Evolutionary conservation across 176 grass and related monocot species (phyloP).

Genomic region (Dactylis glomerata): DNA sequence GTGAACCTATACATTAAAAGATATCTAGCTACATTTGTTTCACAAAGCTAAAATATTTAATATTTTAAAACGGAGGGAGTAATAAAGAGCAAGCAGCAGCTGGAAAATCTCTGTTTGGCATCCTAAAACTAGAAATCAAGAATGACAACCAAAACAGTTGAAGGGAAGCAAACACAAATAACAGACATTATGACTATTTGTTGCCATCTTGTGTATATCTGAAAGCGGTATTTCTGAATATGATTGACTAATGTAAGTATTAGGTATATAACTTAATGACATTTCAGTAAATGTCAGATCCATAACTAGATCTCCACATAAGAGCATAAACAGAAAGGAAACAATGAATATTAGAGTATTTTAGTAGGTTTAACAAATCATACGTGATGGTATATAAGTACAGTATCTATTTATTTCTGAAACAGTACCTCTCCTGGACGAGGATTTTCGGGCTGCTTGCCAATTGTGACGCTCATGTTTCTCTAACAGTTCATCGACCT

Average conservation of each 20-base stretch:
- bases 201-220: neutral
- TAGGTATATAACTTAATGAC: neutral
- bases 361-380: neutral
- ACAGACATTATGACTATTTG: neutral
- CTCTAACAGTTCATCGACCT: conserved; percentile 86
- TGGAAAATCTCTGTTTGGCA: neutral
- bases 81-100: conserved; percentile 3
- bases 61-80: no score
- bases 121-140: neutral
- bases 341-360: neutral
- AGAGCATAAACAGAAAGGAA: neutral
- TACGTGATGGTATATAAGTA: neutral
- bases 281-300: neutral
- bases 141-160: neutral
- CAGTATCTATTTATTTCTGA: no score
- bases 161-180: neutral
- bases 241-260: neutral
- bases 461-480: conserved; percentile 84
- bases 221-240: neutral
- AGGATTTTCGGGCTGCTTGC: conserved; percentile 72
- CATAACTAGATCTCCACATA: neutral
- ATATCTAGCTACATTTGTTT: no score
- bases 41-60: no score
- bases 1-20: no score
- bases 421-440: conserved; percentile 78